Base-by-base conservation (phyloP, 768 basidiomycete genomes). In the Serendipita sp. region DNA sequence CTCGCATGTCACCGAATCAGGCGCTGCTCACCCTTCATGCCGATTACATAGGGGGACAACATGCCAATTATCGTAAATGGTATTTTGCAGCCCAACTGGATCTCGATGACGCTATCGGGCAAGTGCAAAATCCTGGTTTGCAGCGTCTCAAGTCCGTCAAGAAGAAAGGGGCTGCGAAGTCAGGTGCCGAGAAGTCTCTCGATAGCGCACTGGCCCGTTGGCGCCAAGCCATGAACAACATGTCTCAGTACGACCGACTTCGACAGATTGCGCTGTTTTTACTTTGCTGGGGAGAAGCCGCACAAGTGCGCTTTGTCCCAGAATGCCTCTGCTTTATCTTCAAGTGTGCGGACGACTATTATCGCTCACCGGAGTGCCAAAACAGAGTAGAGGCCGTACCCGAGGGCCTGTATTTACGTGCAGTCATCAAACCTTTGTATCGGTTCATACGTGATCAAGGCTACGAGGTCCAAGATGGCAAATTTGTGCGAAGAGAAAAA, bases 261-360 rank as follows among this genome's bases (percentile, higher is more conserved):
- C 83, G 96, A 37, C 96, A 99, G 75, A 86, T 99, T 69, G 96
- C 96, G 0, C 81, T 99, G 3, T 98, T 88, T 73, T 82, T 98
- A 32, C 82, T 99, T 32, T 90, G 91, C 68, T 99, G 96, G 96
- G 96, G 95, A 64, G 96, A 99, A 75, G 94, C 92, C 0, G 95
- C 96, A 11, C 93, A 97, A 72, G 92, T 98, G 45, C 86, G 96
- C 13, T 98, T 97, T 75, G 81, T 91, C 13, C 95, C 96, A 2
- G 96, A 99, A 74, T 94, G 92, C 70, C 77, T 99, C 53, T 97
- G 93, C 76, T 99, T 97, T 81, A 96, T 99, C 76, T 99, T 99
- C 87, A 99, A 99, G 76, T 98, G 96, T 72, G 96, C 96, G 13
- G 96, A 99, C 73, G 96, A 99, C 76, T 99, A 97, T 74, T 99